phyloP scores from a whole-genome alignment of 2,329 filamentous ascomycete genomes.

The Venturia oleaginea region DNA sequence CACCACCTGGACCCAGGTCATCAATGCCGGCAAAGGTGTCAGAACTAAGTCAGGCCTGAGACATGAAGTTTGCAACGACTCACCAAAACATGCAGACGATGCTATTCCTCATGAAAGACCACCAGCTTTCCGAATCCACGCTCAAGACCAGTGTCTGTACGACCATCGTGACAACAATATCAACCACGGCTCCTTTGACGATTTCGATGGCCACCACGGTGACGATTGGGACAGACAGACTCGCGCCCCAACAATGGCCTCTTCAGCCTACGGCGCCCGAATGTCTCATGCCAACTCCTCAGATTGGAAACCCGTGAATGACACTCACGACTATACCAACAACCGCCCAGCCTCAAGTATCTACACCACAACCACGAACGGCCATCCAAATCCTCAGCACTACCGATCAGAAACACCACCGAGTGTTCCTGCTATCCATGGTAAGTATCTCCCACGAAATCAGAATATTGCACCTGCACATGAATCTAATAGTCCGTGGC shows the following conservation, averaged over 20 bases:
- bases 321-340: neutral
- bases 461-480: neutral
- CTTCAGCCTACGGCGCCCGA: neutral
- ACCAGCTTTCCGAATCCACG: neutral
- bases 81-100: neutral
- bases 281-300: neutral
- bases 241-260: neutral
- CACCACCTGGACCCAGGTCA: neutral
- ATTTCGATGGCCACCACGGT: neutral
- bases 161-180: neutral
- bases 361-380: neutral
- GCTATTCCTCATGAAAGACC: neutral
- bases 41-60: neutral
- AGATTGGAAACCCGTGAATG: neutral
- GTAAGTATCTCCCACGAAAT: neutral
- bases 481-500: neutral
- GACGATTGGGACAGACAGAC: neutral
- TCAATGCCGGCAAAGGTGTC: neutral
- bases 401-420: neutral
- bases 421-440: neutral
- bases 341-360: neutral
- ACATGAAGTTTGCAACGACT: neutral
- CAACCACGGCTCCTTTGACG: neutral
- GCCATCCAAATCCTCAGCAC: neutral
- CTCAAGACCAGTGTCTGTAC: neutral